A percentile compares a stretch with the other conserved stretches of the same genome.
Evolutionary conservation across 192 early-diverging fungal species (phyloP).

Genomic region (Chytriomyces hyalinus): DNA sequence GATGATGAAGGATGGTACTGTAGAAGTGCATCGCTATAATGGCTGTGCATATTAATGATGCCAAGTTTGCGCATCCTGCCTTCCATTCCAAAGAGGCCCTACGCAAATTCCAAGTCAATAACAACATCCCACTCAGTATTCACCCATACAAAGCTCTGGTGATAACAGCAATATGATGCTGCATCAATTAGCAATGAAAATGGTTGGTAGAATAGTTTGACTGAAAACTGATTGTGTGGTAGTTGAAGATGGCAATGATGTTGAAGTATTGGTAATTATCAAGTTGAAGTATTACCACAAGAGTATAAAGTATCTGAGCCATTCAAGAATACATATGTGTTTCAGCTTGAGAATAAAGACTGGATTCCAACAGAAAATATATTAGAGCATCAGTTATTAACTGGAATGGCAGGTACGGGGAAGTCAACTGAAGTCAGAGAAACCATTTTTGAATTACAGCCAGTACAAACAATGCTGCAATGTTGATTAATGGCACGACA

Average conservation of each 20-base stretch:
- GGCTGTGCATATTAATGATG: no score
- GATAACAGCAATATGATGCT: not conserved
- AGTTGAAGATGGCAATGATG: conserved; percentile 1
- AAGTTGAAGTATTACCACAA: not conserved
- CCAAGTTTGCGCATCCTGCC: no score
- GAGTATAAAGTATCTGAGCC: conserved; percentile 1
- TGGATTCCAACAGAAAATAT: not conserved
- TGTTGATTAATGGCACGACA: not conserved
- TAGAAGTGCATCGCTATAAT: no score
- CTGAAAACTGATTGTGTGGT: conserved; percentile 10
- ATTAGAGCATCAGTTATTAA: not conserved
- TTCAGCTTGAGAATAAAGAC: conserved; percentile 3
- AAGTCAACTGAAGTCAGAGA: not conserved
- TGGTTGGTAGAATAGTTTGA: not conserved
- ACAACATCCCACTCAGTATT: no score
- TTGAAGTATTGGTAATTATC: not conserved
- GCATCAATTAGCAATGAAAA: conserved; percentile 3
- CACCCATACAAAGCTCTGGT: no score
- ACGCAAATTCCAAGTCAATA: no score
- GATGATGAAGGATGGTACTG: no score
- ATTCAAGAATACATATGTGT: not conserved
- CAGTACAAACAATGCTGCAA: conserved; percentile 4
- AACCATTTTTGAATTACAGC: not conserved
- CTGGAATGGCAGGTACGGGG: not conserved
- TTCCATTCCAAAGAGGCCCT: no score